Evolutionary conservation across 257 asterid species (phyloP).

Genomic region (Penstemon barbatus): DNA sequence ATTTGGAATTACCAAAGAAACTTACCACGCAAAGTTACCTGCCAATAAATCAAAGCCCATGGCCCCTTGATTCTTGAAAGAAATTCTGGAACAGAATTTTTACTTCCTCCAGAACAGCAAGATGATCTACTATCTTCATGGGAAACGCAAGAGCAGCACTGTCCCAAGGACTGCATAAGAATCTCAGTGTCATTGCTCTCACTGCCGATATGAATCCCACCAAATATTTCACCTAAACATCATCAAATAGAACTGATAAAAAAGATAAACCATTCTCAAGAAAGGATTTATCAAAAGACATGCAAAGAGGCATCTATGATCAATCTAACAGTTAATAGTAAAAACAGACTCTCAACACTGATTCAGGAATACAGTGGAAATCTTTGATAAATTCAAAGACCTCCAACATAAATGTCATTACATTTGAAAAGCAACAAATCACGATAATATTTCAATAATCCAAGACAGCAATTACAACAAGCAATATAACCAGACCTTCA

Average conservation of each 20-base stretch:
- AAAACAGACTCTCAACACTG: not conserved
- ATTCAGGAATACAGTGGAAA: not conserved
- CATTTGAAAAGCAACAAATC: too few species aligned
- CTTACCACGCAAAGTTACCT: constrained; percentile 95
- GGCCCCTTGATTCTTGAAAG: constrained; percentile 93
- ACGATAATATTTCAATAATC: not conserved
- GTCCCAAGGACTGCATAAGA: constrained; percentile 72
- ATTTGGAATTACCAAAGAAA: constrained; percentile 37
- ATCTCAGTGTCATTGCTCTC: constrained; percentile 71
- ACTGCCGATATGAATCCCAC: constrained; percentile 57
- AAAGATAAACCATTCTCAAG: constrained; percentile 14
- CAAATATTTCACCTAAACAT: constrained; percentile 81
- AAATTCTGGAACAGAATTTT: constrained; percentile 58
- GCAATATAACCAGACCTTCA: not conserved
- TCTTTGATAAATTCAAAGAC: constrained; percentile 2
- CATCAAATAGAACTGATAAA: constrained; percentile 9
- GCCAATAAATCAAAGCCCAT: constrained; percentile 96
- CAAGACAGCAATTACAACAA: not conserved
- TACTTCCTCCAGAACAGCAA: constrained; percentile 44
- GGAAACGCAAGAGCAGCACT: constrained; percentile 54
- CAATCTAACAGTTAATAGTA: not conserved
- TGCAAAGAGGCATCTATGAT: not conserved
- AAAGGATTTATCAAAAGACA: not conserved
- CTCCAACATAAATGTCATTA: not conserved
- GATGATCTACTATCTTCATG: constrained; percentile 36